Evolutionary conservation across 1,284 basidiomycete genomes (phyloP).

Genomic region (Heterobasidion irregulare): DNA sequence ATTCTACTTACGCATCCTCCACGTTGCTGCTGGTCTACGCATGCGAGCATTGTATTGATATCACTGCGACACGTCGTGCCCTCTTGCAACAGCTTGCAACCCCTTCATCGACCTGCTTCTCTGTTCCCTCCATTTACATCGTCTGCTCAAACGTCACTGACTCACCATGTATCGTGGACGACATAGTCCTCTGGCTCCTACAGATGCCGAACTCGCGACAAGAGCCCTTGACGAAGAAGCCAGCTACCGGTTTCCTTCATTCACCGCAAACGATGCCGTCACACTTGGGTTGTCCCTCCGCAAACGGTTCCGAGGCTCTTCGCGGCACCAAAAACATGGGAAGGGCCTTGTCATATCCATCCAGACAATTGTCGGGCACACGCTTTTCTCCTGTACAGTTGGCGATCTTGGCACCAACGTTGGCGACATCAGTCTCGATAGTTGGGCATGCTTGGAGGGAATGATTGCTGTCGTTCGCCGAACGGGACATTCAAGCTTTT

Average conservation of each 20-base stretch:
- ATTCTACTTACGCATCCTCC: neutral
- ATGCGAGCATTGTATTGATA: neutral
- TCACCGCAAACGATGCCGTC: slow-evolving; percentile 68
- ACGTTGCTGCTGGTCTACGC: neutral
- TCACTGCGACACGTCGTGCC: neutral
- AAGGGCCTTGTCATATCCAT: slow-evolving; percentile 73
- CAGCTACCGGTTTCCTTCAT: slow-evolving; percentile 59
- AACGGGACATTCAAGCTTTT: slow-evolving; percentile 77
- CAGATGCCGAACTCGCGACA: slow-evolving; percentile 64
- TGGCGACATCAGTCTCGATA: slow-evolving; percentile 71
- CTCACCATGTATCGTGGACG: slow-evolving; percentile 41
- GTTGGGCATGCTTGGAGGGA: slow-evolving; percentile 68
- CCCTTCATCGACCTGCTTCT: too few species aligned
- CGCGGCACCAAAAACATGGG: slow-evolving; percentile 55
- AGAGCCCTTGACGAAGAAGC: slow-evolving; percentile 63
- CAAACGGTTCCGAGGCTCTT: slow-evolving; percentile 69
- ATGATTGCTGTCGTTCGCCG: slow-evolving; percentile 71
- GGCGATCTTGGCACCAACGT: slow-evolving; percentile 61
- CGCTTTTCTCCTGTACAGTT: slow-evolving; percentile 72
- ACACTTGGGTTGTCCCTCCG: slow-evolving; percentile 72
- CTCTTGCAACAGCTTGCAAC: too few species aligned
- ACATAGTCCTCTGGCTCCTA: slow-evolving; percentile 46
- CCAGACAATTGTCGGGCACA: slow-evolving; percentile 70
- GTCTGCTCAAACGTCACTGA: too few species aligned
- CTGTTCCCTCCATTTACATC: too few species aligned